Percentiles rank a stretch among this genome's conserved stretches.
phyloP scores from a whole-genome alignment of 108 stramenopile genomes.

The Nitzschia inconspicua region DNA sequence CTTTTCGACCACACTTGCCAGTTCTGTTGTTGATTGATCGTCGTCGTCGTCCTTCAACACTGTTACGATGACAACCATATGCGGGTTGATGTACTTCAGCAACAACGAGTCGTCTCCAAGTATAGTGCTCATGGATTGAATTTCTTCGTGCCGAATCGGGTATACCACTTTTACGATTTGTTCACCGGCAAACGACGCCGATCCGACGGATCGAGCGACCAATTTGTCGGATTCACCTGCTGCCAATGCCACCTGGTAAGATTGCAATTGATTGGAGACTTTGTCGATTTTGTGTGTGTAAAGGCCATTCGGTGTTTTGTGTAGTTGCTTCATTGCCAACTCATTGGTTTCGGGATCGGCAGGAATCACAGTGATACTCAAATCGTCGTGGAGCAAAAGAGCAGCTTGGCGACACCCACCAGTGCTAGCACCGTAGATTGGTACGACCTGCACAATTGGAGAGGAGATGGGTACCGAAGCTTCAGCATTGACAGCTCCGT shows the following conservation, averaged over 20 bases:
- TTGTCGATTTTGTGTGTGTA: slow-evolving; percentile 62
- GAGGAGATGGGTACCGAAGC: slow-evolving; percentile 35
- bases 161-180: slow-evolving; percentile 69
- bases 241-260: slow-evolving; percentile 15
- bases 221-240: slow-evolving; percentile 5
- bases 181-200: slow-evolving; percentile 67
- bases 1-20: slow-evolving; percentile 16
- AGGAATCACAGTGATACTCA: slow-evolving; percentile 53
- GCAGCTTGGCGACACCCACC: slow-evolving; percentile 66
- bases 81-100: slow-evolving; percentile 94
- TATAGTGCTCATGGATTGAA: slow-evolving; percentile 73
- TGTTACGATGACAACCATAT: slow-evolving; percentile 81
- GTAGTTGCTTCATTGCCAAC: slow-evolving; percentile 33
- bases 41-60: slow-evolving; percentile 30
- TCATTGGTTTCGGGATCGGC: slow-evolving; percentile 28
- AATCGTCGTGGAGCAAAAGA: slow-evolving; percentile 57
- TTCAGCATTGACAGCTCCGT: slow-evolving; percentile 51
- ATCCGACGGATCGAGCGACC: slow-evolving; percentile 39
- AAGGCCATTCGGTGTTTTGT: slow-evolving; percentile 48
- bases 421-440: slow-evolving; percentile 46
- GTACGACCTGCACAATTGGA: slow-evolving; percentile 66
- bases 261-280: slow-evolving; percentile 31
- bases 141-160: slow-evolving; percentile 69
- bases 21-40: slow-evolving; percentile 12
- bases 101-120: slow-evolving; percentile 93